phyloP scores from a whole-genome alignment of 2,329 filamentous ascomycete genomes.

The Hysterium pulicare region DNA sequence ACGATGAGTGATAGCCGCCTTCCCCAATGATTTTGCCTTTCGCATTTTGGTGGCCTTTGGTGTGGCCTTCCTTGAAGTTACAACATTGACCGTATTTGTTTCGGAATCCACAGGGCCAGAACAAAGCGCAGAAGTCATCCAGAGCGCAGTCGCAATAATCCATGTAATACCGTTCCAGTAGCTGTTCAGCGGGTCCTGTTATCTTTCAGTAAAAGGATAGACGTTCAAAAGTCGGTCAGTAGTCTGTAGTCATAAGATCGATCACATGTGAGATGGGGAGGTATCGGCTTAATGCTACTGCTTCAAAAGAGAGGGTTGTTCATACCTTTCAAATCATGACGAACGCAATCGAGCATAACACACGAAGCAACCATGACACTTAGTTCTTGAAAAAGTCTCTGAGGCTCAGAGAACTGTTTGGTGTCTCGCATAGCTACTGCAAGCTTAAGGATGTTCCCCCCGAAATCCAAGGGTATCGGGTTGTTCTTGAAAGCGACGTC shows the following conservation, averaged over 20 bases:
- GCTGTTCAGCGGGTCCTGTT: constrained; percentile 30
- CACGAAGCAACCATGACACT: constrained; percentile 51
- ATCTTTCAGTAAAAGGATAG: too few species aligned
- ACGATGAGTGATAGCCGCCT: constrained; percentile 40
- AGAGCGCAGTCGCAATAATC: constrained; percentile 44
- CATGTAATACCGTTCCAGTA: constrained; percentile 41
- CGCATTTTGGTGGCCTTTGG: constrained; percentile 46
- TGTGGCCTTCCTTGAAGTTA: constrained; percentile 38
- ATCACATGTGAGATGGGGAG: too few species aligned
- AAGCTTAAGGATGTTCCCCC: constrained; percentile 50
- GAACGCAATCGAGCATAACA: constrained; percentile 47
- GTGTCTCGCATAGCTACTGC: constrained; percentile 42
- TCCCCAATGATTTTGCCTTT: constrained; percentile 43
- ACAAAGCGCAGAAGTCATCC: constrained; percentile 43
- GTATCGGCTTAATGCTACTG: too few species aligned
- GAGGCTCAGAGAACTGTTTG: constrained; percentile 27
- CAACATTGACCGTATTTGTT: constrained; percentile 30
- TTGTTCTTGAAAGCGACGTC: constrained; percentile 44
- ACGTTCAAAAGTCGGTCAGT: too few species aligned
- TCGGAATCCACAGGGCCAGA: constrained; percentile 46
- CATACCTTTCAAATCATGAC: constrained; percentile 31
- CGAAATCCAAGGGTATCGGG: constrained; percentile 48
- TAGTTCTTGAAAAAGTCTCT: constrained; percentile 42
- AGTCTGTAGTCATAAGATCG: too few species aligned
- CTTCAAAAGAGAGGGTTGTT: too few species aligned